Percentiles rank a stretch among this genome's conserved stretches.
phyloP scores from a whole-genome alignment of 768 basidiomycete species.

The Heimioporus sp. region DNA sequence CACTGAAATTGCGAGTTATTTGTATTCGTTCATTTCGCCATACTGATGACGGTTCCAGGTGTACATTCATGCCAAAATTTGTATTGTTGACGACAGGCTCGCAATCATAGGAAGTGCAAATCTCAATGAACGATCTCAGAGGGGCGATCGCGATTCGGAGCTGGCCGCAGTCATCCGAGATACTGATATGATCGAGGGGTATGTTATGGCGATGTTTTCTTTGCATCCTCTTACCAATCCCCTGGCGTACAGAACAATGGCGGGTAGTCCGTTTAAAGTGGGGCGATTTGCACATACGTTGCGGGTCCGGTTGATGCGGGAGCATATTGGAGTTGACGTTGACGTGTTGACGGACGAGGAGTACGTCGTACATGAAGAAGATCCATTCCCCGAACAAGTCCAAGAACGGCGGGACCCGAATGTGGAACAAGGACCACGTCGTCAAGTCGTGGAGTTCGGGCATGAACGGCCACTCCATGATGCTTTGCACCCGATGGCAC shows the following conservation, averaged over 20 bases:
- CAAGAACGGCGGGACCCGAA: conserved; percentile 75
- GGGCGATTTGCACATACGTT: conserved; percentile 96
- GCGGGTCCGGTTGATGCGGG: conserved; percentile 91
- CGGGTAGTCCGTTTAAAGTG: conserved; percentile 90
- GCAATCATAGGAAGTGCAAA: conserved; percentile 96
- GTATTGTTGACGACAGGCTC: conserved; percentile 91
- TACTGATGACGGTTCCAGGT: conserved; percentile 44
- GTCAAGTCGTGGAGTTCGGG: conserved; percentile 43
- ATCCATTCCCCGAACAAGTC: conserved; percentile 43
- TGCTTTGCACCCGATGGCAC: conserved; percentile 36
- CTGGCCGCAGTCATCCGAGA: conserved; percentile 90
- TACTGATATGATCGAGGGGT: conserved; percentile 96
- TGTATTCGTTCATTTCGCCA: not conserved
- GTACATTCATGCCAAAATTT: conserved; percentile 74
- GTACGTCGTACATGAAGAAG: conserved; percentile 52
- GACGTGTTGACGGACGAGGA: conserved; percentile 83
- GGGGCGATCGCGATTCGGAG: conserved; percentile 97
- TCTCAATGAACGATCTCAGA: conserved; percentile 94
- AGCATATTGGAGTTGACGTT: conserved; percentile 94
- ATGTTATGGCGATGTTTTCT: conserved; percentile 19
- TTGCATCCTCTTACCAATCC: not conserved
- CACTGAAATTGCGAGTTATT: conserved; percentile 73
- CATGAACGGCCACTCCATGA: conserved; percentile 32
- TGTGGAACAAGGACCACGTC: conserved; percentile 53
- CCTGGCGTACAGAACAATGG: conserved; percentile 69